These are phyloP conservation scores for Chaetomium sp. DNA, from an alignment of 2,329 filamentous ascomycete species.

Conservation along the genomic window DNA sequence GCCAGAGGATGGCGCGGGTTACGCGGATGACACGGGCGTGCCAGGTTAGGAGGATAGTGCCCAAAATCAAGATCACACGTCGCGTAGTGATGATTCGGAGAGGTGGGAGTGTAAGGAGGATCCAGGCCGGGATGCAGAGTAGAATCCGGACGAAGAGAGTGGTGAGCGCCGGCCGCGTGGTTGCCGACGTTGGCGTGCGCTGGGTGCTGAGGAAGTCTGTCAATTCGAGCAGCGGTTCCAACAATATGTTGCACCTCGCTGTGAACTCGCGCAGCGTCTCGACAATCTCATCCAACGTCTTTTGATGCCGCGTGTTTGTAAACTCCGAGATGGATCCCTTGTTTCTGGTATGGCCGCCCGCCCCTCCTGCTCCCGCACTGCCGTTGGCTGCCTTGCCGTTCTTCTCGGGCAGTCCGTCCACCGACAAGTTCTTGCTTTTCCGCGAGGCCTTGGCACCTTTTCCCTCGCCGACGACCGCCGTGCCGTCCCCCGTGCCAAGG, in stretches of 20 bases:
- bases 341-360: slow-evolving; percentile 42
- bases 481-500: slow-evolving; percentile 40
- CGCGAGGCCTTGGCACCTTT: slow-evolving; percentile 30
- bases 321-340: slow-evolving; percentile 56
- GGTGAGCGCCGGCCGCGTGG: slow-evolving; percentile 85
- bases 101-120: slow-evolving; percentile 77
- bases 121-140: slow-evolving; percentile 86
- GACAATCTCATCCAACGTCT: slow-evolving; percentile 95
- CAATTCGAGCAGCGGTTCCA: slow-evolving; percentile 84
- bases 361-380: slow-evolving; percentile 25
- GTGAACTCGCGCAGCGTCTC: slow-evolving; percentile 91
- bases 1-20: slow-evolving; percentile 85
- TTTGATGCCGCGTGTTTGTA: slow-evolving; percentile 75
- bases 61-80: slow-evolving; percentile 79
- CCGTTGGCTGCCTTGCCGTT: slow-evolving; percentile 39
- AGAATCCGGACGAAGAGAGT: slow-evolving; percentile 87
- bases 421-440: slow-evolving; percentile 37
- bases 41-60: slow-evolving; percentile 86
- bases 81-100: slow-evolving; percentile 83
- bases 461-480: slow-evolving; percentile 31
- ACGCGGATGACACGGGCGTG: slow-evolving; percentile 86
- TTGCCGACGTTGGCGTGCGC: slow-evolving; percentile 85
- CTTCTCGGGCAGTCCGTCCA: slow-evolving; percentile 36
- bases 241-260: slow-evolving; percentile 83
- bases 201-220: slow-evolving; percentile 94